Conservation (phyloP, 2,329 filamentous ascomycete genomes). For the Colletotrichum somersetense region DNA sequence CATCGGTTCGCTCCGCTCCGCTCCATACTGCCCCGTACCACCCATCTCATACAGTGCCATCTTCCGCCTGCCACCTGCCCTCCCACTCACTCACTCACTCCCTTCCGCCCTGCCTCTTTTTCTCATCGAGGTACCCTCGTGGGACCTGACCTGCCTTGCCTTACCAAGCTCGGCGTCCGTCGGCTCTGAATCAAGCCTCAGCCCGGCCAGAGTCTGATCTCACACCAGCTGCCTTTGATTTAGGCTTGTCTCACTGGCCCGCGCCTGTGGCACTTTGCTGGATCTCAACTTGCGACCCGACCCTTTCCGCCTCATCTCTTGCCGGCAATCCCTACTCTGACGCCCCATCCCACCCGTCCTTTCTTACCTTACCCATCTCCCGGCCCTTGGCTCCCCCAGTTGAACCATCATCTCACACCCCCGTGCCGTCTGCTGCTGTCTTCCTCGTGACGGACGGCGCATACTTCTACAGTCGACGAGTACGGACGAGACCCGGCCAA, state of each 20-base stretch:
- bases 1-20: slow-evolving; percentile 15
- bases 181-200: slow-evolving; percentile 32
- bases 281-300: background rate
- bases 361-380: slow-evolving; percentile 38
- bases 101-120: background rate
- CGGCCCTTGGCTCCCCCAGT: slow-evolving; percentile 6
- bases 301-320: slow-evolving; percentile 24
- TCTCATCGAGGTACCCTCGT: slow-evolving; percentile 19
- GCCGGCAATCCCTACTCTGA: slow-evolving; percentile 14
- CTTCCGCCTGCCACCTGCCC: slow-evolving; percentile 13
- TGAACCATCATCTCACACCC: slow-evolving; percentile 32
- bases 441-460: background rate
- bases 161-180: slow-evolving; percentile 22
- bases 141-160: slow-evolving; percentile 10
- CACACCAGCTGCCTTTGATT: slow-evolving; percentile 19
- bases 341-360: slow-evolving; percentile 20
- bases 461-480: slow-evolving; percentile 6
- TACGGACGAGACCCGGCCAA: slow-evolving; percentile 37
- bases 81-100: background rate
- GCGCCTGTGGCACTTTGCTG: slow-evolving; percentile 21
- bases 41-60: slow-evolving; percentile 8
- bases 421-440: slow-evolving; percentile 24
- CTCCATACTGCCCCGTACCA: background rate
- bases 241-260: slow-evolving; percentile 38
- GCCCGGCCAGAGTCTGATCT: slow-evolving; percentile 13